phyloP scores from a whole-genome alignment of 2,329 filamentous ascomycete genomes.

The Aureobasidium pullulans region DNA sequence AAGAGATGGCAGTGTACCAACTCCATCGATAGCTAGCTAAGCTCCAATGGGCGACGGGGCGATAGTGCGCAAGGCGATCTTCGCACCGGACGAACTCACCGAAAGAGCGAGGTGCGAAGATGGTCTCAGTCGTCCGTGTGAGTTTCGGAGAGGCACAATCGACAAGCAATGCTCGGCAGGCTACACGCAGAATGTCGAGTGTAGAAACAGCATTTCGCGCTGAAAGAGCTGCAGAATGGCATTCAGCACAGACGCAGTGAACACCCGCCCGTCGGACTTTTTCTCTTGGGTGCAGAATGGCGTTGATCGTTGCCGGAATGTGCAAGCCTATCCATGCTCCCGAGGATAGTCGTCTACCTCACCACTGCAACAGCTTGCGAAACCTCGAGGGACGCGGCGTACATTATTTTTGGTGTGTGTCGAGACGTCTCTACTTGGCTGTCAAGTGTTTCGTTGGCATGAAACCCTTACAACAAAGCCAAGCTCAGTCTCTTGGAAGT shows the following conservation, averaged over 20 bases:
- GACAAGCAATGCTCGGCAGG: constrained; percentile 3
- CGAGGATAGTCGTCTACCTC: constrained; percentile 7
- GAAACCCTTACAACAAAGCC: not conserved
- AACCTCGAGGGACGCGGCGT: not conserved
- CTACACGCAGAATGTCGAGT: not conserved
- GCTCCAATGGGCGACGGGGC: constrained; percentile 4
- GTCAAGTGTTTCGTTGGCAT: not conserved
- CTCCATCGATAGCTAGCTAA: constrained; percentile 2
- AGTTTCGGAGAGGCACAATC: constrained; percentile 7
- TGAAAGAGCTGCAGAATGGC: not conserved
- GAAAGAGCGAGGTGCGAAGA: constrained; percentile 8
- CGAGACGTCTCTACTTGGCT: not conserved
- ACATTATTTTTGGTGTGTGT: not conserved
- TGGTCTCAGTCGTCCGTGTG: constrained; percentile 1
- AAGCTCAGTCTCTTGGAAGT: not conserved
- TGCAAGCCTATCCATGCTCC: constrained; percentile 2
- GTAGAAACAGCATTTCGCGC: not conserved
- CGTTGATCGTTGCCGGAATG: not conserved
- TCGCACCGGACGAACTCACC: constrained; percentile 4
- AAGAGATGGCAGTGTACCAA: constrained; percentile 3
- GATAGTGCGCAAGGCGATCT: constrained; percentile 2
- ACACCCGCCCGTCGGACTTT: constrained; percentile 4
- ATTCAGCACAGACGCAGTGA: not conserved
- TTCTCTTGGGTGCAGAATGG: constrained; percentile 8
- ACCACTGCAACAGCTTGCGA: constrained; percentile 7